Evolutionary conservation across 2,329 filamentous ascomycete species (phyloP), one percentile per base, ranked within the genome.

Genomic region (Amauroascus verrucosus): DNA sequence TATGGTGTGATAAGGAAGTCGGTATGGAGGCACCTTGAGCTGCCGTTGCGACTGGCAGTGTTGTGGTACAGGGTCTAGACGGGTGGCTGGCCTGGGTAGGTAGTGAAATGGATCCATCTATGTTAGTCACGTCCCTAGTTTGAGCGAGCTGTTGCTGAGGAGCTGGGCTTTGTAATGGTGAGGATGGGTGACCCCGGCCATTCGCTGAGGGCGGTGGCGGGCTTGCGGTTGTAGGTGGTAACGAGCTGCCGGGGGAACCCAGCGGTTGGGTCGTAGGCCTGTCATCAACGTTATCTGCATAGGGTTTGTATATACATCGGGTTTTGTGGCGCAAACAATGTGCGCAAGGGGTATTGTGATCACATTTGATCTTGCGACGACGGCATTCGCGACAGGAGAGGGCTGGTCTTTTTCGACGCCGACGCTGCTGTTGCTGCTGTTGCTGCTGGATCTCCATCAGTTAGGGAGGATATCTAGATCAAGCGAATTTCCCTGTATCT

Each of bases 281-380:
- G n/a, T n/a, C 30, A 11, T 32, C 30, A 32, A 32, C 6, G 30
- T 11, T 32, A 32, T 32, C 30, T 11, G 6, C 30, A 5, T 35
- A 48, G n/a, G 44, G 18, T 24, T n/a, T 28, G 43, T 54, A 54
- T 48, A 40, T 30, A 28, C 43, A 48, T 40, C 14, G n/a, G 18
- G 16, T 40, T 33, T 41, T 48, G 14, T 35, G 32, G 18, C 43
- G 24, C 6, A 40, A 30, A 48, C 51, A 48, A 18, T 54, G 43
- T 30, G 41, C 26, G n/a, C 44, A 54, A 20, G 16, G 30, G 5
- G 22, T 40, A 40, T 54, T 48, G 11, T 48, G 51, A 35, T 54
- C 51, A 28, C 43, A 54, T 26, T 41, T 48, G 51, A 54, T 48
- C 44, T 54, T 54, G 33, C 43, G 44, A 22, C 44, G 44, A 40